Percentiles rank a stretch among this genome's conserved stretches.
These are phyloP conservation scores for Lepidium didymum DNA, from an alignment of 345 rosid species.

Conservation along the genomic window DNA sequence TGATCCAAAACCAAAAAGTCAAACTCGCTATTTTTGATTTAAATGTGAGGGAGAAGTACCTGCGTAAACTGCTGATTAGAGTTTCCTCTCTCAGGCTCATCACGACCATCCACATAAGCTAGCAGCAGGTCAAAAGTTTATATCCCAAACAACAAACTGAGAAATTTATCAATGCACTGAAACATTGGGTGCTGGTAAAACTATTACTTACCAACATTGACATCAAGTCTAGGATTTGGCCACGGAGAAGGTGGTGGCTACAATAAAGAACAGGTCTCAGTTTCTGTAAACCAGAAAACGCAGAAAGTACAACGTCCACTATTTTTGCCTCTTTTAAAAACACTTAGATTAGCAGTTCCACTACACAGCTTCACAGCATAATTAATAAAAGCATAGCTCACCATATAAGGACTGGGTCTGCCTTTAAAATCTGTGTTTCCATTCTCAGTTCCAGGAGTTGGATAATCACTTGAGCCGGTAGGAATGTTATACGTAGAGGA, in stretches of 20 bases:
- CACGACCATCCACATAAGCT: conserved; percentile 97
- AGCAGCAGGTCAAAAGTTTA: conserved; percentile 14
- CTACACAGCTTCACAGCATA: neutral
- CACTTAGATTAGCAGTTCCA: neutral
- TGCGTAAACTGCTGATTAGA: conserved; percentile 70
- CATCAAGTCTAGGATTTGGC: conserved; percentile 86
- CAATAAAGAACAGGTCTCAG: conserved; percentile 9
- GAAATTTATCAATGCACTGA: neutral
- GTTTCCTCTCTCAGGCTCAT: conserved; percentile 73
- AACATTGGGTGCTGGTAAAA: neutral
- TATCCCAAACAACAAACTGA: conserved; percentile 11
- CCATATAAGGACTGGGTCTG: conserved; percentile 83
- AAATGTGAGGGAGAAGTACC: conserved; percentile 37
- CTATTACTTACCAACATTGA: conserved; percentile 79
- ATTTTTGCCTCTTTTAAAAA: neutral
- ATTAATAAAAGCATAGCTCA: conserved; percentile 19
- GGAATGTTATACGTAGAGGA: conserved; percentile 86
- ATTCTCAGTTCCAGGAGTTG: conserved; percentile 67
- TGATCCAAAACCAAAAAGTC: conserved; percentile 2
- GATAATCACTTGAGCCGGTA: conserved; percentile 77
- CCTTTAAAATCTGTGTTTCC: conserved; percentile 60
- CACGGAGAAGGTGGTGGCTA: conserved; percentile 94
- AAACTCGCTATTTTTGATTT: neutral
- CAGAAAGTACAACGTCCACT: neutral
- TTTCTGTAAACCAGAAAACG: neutral